Evolutionary conservation across 1,284 basidiomycete genomes (phyloP), one percentile per base, ranked within the genome.

Genomic region (Clitocybe nebularis): DNA sequence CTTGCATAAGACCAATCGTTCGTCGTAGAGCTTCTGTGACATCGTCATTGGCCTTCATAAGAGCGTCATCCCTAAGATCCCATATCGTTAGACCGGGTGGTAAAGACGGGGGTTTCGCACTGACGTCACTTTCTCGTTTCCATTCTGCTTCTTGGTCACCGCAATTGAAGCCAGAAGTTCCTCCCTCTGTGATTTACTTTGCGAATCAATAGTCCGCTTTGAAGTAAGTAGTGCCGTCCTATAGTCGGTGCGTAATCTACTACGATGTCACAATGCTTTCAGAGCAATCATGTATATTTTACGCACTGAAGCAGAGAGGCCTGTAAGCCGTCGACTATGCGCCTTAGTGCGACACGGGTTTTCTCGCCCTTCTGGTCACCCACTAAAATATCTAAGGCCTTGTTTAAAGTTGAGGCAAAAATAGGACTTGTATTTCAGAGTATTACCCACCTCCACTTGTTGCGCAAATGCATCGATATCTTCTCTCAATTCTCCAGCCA

Each of bases 1-100:
- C 79, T 63, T 94, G 90, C 86, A 97, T 91, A 6, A 91, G 67
- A 13, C 72, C 75, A 20, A 93, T 77, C 4, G 93, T 96, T 23
- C 92, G 77, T 38, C 88, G 81, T 3, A 97, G 68, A 1, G 90
- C 81, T 36, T 88, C 84, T 0, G 93, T 95, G 9, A 97, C 89
- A 51, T 94, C 81, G 52, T 87, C 79, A 45, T 84, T 91, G 17
- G 91, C 83, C 51, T 83, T 84, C 84, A 93, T 93, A 6, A 97
- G 72, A 0, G 77, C 77, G 53, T 96, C 92, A 49, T 92, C 92
- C 5, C 84, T 89, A 40, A 22, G 28, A 21, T 16, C 16, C 6
- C 26, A 19, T 11, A 45, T 26, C 13, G 24, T 29, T n/a, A 4
- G 7, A 25, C 20, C 19, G 10, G 5, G 5, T 9, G 8, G 10